Conservation (phyloP, 345 rosid species). For the Mangifera indica region DNA sequence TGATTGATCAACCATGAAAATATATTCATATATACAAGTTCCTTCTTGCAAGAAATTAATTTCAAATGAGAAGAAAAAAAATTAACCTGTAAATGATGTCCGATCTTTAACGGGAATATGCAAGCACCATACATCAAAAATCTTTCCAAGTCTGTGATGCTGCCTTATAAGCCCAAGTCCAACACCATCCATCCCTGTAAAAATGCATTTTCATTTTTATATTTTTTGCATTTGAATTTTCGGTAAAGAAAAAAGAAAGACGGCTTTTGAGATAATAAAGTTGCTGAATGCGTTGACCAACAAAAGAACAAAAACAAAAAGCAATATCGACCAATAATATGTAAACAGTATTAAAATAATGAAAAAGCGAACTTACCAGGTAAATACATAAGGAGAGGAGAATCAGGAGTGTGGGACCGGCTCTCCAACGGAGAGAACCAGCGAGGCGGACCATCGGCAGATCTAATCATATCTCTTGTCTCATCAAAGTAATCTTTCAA, state of each 20-base stretch:
- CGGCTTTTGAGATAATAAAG: not conserved
- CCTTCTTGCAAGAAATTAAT: too few species aligned
- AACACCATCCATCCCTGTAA: constrained; percentile 60
- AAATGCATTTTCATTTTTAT: not conserved
- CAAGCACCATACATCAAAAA: constrained; percentile 71
- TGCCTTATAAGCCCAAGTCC: constrained; percentile 66
- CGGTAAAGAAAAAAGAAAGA: too few species aligned
- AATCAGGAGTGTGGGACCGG: constrained; percentile 21
- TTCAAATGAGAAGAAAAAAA: not conserved
- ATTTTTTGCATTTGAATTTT: not conserved
- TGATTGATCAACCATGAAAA: constrained; percentile 33
- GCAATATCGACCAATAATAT: not conserved
- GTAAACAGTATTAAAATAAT: not conserved
- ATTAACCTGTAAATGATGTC: constrained; percentile 57
- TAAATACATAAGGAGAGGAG: constrained; percentile 52
- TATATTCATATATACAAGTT: not conserved
- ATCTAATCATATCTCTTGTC: constrained; percentile 30
- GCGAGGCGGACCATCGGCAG: constrained; percentile 56
- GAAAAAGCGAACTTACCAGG: constrained; percentile 35
- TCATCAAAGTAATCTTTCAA: constrained; percentile 45
- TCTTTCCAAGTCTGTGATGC: constrained; percentile 62
- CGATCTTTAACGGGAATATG: constrained; percentile 77
- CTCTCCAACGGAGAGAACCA: constrained; percentile 66
- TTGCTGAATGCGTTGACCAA: too few species aligned
- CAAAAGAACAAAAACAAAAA: not conserved